These are phyloP conservation scores for Ceratobasidium sp. DNA, from an alignment of 1,284 basidiomycete genomes.

Conservation along the genomic window DNA sequence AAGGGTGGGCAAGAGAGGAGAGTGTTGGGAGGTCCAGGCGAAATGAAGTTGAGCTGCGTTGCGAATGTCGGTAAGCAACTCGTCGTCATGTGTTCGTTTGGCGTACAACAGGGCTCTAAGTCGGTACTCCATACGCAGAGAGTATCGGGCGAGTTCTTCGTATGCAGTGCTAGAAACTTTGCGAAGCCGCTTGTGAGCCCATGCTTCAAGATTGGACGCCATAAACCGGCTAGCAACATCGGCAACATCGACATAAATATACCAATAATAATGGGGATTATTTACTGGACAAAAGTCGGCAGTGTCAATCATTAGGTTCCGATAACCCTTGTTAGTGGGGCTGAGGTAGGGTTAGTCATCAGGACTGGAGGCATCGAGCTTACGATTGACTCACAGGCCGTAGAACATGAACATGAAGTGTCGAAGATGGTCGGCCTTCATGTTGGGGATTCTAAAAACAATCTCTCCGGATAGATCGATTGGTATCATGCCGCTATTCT, in stretches of 20 bases:
- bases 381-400: constrained; percentile 10
- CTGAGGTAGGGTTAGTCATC: not conserved
- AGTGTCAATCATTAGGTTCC: not conserved
- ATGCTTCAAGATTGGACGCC: constrained; percentile 1
- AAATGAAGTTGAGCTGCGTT: constrained; percentile 20
- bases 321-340: constrained; percentile 9
- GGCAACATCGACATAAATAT: constrained; percentile 26
- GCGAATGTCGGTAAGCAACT: not conserved
- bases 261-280: not conserved
- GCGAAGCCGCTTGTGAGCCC: constrained; percentile 1
- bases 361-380: not conserved
- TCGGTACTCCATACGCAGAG: constrained; percentile 8
- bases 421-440: constrained; percentile 20
- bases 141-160: constrained; percentile 6
- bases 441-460: not conserved
- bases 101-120: constrained; percentile 14
- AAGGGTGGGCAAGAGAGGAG: not conserved
- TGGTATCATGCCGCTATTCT: not conserved
- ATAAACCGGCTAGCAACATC: constrained; percentile 15
- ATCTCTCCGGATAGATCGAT: not conserved
- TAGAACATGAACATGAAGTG: constrained; percentile 27
- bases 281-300: not conserved
- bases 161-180: not conserved
- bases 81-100: constrained; percentile 7
- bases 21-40: constrained; percentile 15